These are phyloP conservation scores for Penicillium paxilli DNA, from an alignment of 495 filamentous ascomycete species.

Conservation along the genomic window DNA sequence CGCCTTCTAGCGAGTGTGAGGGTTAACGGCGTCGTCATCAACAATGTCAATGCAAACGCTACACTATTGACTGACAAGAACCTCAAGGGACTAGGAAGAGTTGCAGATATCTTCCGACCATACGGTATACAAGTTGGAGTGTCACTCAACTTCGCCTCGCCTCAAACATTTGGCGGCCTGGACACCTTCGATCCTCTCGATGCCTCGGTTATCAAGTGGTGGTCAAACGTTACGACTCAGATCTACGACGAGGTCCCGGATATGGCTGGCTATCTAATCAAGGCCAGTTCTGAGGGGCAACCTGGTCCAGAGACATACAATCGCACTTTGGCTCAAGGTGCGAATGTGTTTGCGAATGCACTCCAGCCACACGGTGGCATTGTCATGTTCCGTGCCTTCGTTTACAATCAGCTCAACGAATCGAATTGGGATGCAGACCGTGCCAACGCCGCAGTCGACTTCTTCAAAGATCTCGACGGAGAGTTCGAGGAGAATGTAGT, in stretches of 20 bases:
- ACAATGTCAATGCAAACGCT: constrained; percentile 73
- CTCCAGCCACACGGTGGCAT: constrained; percentile 63
- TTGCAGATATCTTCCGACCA: constrained; percentile 65
- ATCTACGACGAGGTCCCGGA: constrained; percentile 65
- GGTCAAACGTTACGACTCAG: constrained; percentile 56
- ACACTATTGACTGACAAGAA: constrained; percentile 54
- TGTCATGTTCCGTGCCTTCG: constrained; percentile 73
- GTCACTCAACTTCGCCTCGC: constrained; percentile 68
- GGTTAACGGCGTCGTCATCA: constrained; percentile 66
- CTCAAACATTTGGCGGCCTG: constrained; percentile 55
- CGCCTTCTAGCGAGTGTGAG: constrained; percentile 67
- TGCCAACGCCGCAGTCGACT: constrained; percentile 68
- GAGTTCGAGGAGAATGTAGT: constrained; percentile 70
- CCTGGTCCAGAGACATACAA: constrained; percentile 69
- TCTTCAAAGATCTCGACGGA: constrained; percentile 63
- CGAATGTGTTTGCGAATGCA: constrained; percentile 67
- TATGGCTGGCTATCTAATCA: constrained; percentile 68
- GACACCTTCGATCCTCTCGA: constrained; percentile 67
- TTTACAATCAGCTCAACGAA: constrained; percentile 64
- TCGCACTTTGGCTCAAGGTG: constrained; percentile 66
- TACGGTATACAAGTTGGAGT: constrained; percentile 68
- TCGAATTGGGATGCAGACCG: constrained; percentile 64
- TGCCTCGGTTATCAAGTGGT: constrained; percentile 57
- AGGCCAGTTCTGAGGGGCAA: constrained; percentile 74
- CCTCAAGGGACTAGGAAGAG: constrained; percentile 58